Evolutionary conservation across 73 alveolate genomes (phyloP).

Genomic region (Paramecium bursaria): DNA sequence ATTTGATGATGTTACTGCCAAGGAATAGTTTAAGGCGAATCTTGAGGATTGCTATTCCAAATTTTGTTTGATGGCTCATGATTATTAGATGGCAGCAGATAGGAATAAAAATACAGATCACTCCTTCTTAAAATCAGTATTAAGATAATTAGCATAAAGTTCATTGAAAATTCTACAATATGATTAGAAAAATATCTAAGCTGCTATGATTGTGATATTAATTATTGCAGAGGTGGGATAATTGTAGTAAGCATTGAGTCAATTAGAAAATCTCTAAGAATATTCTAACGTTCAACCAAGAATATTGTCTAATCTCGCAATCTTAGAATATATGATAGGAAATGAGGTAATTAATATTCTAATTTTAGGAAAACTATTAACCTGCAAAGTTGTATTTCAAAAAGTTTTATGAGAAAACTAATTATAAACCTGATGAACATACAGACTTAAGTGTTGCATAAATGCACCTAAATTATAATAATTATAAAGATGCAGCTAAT

Average conservation of each 20-base stretch:
- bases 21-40: conserved; percentile 21
- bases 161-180: conserved; percentile 14
- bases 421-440: conserved; percentile 60
- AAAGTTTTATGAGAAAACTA: conserved; percentile 54
- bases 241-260: conserved; percentile 13
- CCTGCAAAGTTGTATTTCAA: conserved; percentile 41
- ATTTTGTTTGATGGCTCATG: conserved; percentile 49
- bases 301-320: conserved; percentile 35
- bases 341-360: no score
- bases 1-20: conserved; percentile 35
- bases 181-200: conserved; percentile 28
- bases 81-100: conserved; percentile 59
- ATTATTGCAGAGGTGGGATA: conserved; percentile 37
- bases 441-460: conserved; percentile 42
- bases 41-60: conserved; percentile 52
- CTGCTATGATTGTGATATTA: conserved; percentile 32
- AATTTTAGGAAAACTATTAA: conserved; percentile 19
- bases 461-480: conserved; percentile 29
- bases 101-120: conserved; percentile 32
- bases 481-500: conserved; percentile 15
- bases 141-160: conserved; percentile 8
- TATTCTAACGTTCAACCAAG: conserved; percentile 48
- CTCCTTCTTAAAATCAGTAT: neutral
- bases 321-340: neutral
- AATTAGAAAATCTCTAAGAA: conserved; percentile 41